Conservation (phyloP, 2,329 filamentous ascomycete species). For the Chaetomium globosum region DNA sequence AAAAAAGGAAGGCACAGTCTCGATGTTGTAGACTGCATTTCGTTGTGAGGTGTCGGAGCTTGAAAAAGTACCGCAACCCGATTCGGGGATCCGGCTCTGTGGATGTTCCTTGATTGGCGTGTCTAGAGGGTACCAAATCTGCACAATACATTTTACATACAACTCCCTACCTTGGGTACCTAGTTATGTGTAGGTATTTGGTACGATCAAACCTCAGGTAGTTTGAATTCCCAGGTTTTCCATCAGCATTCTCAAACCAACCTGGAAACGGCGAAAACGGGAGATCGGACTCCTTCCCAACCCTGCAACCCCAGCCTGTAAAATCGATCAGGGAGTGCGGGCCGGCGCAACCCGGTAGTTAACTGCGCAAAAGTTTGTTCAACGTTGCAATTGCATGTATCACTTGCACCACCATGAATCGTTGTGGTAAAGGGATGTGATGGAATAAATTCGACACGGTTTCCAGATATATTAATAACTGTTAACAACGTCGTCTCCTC, state of each 20-base stretch:
- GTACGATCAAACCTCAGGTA: no score
- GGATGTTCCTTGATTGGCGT: slow-evolving; percentile 13
- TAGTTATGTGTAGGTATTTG: no score
- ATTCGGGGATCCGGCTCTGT: not conserved
- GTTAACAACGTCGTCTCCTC: not conserved
- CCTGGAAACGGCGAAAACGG: not conserved
- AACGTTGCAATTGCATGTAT: not conserved
- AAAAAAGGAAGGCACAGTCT: not conserved
- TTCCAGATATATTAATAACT: not conserved
- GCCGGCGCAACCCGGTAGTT: not conserved
- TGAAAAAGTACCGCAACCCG: slow-evolving; percentile 25
- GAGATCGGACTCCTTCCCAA: not conserved
- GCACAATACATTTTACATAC: not conserved
- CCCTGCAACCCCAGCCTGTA: not conserved
- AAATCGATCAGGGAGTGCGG: not conserved
- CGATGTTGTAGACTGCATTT: not conserved
- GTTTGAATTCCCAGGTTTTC: not conserved
- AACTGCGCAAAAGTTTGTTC: not conserved
- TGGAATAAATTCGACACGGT: not conserved
- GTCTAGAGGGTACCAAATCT: not conserved
- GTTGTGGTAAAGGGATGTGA: not conserved
- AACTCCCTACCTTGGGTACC: no score
- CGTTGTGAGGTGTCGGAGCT: slow-evolving; percentile 18
- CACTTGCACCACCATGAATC: not conserved
- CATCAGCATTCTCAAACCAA: not conserved